These are phyloP conservation scores for Podospora sp. DNA, from an alignment of 495 filamentous ascomycete species.

Conservation along the genomic window DNA sequence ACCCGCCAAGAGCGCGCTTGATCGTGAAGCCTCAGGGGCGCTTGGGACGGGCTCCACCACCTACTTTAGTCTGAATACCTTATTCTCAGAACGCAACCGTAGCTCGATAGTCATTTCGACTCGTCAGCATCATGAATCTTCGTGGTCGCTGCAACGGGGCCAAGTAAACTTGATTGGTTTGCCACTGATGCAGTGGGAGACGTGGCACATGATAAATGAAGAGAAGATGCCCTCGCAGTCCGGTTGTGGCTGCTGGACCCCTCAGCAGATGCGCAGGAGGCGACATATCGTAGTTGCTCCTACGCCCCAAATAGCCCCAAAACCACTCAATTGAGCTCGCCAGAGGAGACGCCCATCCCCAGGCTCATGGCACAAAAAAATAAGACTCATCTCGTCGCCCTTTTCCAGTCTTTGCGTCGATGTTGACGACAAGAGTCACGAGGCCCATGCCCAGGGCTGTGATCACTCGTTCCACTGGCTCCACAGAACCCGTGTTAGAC, in stretches of 20 bases:
- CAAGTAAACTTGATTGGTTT: too few species aligned
- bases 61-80: not conserved
- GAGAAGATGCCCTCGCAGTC: not conserved
- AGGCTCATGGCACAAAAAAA: not conserved
- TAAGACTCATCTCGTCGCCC: not conserved
- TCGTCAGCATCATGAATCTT: not conserved
- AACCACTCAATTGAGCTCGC: not conserved
- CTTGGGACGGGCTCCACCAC: not conserved
- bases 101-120: not conserved
- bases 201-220: not conserved
- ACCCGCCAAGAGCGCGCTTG: not conserved
- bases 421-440: not conserved
- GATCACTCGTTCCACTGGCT: constrained; percentile 27
- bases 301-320: not conserved
- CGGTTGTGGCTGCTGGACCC: not conserved
- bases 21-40: not conserved
- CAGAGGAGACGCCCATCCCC: not conserved
- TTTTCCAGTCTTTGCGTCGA: not conserved
- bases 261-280: not conserved
- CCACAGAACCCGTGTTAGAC: constrained; percentile 18
- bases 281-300: not conserved
- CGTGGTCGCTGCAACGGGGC: too few species aligned
- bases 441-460: constrained; percentile 5
- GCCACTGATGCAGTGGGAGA: not conserved
- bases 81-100: not conserved